Evolutionary conservation across 805 yeast species (phyloP), one percentile per base, ranked within the genome.

Genomic region (Zygoascus ofunaensis): DNA sequence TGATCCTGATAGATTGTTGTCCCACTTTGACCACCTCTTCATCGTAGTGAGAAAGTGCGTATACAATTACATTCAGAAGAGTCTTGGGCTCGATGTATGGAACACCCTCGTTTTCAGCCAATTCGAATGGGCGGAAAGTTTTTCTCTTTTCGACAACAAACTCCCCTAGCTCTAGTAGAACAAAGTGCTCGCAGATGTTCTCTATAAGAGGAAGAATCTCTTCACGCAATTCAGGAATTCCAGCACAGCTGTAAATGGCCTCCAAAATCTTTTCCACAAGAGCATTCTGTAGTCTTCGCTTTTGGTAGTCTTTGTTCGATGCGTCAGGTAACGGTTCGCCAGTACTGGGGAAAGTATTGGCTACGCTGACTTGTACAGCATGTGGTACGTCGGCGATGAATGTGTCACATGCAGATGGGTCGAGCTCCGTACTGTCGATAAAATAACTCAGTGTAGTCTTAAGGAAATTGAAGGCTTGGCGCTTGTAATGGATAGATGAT

Each of bases 21-120:
- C 94, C 97, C 35, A 80, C 75, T 3, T 77, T 77, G 43, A 87
- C 71, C 2, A 89, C 90, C 5, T 75, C 77, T 14, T 70, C 66
- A 43, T 79, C 72, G 65, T 86, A 82, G 48, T 82, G 87, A 44
- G 95, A 80, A 50, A 90, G 69, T 0, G 96, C 89, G 56, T 75
- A 77, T 12, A 80, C 76, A 37, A 92, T 77, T 0, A 94, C 94
- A 51, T 77, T 79, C 39, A 87, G 70, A 34, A 87, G 67, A 0
- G 83, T 73, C 26, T 77, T 76, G 48, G 87, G 90, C 43, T 79
- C 79, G 20, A 89, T 69, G 48, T 72, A 71, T 3, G 80, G 77
- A 33, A 71, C 69, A 0, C 96, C 96, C 62, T 87, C 95, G 47
- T 82, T 77, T 49, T 86, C 87, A 44, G 76, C 75, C 21, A 87